Evolutionary conservation across 2,329 filamentous ascomycete genomes (phyloP).

Genomic region (Leptographium radiaticola): DNA sequence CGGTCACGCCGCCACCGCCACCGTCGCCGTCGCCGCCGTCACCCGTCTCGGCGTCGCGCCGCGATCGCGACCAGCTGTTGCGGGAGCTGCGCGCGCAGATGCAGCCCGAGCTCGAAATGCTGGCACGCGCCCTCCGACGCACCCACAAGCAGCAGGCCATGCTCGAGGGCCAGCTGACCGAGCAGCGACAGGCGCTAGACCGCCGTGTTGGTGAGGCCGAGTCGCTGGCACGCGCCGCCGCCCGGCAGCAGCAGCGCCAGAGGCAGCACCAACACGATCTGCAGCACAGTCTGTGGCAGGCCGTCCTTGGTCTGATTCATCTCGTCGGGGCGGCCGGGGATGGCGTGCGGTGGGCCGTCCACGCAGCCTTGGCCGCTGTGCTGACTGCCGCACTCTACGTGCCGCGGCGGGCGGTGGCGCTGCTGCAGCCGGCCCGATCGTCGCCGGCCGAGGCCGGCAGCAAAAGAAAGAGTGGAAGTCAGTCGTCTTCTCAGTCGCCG

Average conservation of each 20-base stretch:
- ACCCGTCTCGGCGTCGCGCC: conserved; percentile 2
- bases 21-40: background rate
- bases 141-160: conserved; percentile 83
- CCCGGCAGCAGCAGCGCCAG: conserved; percentile 28
- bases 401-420: conserved; percentile 2
- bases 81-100: conserved; percentile 51
- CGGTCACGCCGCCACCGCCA: background rate
- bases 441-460: background rate
- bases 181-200: conserved; percentile 60
- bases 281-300: background rate
- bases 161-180: conserved; percentile 62
- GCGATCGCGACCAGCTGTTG: conserved; percentile 20
- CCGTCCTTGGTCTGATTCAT: background rate
- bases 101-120: conserved; percentile 72
- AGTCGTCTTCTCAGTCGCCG: too few species aligned
- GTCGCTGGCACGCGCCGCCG: conserved; percentile 65
- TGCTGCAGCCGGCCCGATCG: background rate
- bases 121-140: conserved; percentile 76
- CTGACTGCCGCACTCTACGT: conserved; percentile 4
- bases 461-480: too few species aligned
- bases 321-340: background rate
- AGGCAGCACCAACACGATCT: conserved; percentile 5
- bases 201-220: conserved; percentile 62
- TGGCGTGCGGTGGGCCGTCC: background rate
- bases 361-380: background rate